Percentiles rank a stretch among this genome's conserved stretches.
Evolutionary conservation across 768 basidiomycete genomes (phyloP).

Genomic region (Tylopilus subfusipes): DNA sequence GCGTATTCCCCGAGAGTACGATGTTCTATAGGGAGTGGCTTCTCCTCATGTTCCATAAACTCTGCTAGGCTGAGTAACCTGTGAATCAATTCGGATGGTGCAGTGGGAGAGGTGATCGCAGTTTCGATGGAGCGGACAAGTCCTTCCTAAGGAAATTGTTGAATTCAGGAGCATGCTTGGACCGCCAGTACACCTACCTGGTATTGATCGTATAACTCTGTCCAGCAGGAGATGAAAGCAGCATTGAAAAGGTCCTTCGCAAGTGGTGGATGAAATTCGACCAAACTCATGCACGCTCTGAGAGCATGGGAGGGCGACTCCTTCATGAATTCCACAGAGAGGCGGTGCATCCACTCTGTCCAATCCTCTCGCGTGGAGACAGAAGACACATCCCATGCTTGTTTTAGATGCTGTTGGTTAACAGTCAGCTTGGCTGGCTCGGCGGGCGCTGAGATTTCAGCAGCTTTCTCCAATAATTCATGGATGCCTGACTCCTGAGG

Average conservation of each 20-base stretch:
- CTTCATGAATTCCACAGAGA: slow-evolving; percentile 95
- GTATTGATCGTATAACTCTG: slow-evolving; percentile 92
- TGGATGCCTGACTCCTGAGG: slow-evolving; percentile 78
- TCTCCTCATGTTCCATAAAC: slow-evolving; percentile 99
- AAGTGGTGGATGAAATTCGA: slow-evolving; percentile 86
- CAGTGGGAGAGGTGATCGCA: slow-evolving; percentile 73
- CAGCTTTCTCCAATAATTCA: slow-evolving; percentile 64
- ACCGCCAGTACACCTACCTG: slow-evolving; percentile 52
- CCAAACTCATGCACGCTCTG: slow-evolving; percentile 90
- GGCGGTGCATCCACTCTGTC: slow-evolving; percentile 91
- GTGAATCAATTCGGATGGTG: slow-evolving; percentile 88
- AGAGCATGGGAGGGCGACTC: slow-evolving; percentile 98
- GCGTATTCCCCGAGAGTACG: slow-evolving; percentile 93
- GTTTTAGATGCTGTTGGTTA: slow-evolving; percentile 95
- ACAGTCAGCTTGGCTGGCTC: slow-evolving; percentile 88
- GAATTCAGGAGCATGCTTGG: neutral
- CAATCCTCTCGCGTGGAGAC: slow-evolving; percentile 82
- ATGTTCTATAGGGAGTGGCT: slow-evolving; percentile 89
- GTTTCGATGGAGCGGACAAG: slow-evolving; percentile 85
- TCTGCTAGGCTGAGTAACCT: slow-evolving; percentile 91
- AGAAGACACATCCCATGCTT: slow-evolving; percentile 89
- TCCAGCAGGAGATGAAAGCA: slow-evolving; percentile 97
- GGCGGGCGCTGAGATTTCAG: slow-evolving; percentile 77
- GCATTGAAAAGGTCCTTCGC: slow-evolving; percentile 97
- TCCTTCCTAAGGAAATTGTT: slow-evolving; percentile 65